Conservation (phyloP, 257 asterid species). For the Voacanga thouarsii region DNA sequence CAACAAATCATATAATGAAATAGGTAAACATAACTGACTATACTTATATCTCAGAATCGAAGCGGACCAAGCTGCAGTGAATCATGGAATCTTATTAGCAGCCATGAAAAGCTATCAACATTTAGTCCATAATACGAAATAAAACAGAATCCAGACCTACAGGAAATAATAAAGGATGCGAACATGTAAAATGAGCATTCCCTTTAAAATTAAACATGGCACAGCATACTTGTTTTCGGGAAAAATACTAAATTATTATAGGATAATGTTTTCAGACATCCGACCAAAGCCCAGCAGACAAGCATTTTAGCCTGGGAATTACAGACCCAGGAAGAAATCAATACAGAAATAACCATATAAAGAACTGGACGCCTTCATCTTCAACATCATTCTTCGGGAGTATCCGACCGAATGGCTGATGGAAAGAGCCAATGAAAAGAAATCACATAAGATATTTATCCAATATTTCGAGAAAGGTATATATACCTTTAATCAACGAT, state of each 20-base stretch:
- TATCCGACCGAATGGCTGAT: conserved; percentile 39
- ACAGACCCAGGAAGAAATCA: not conserved
- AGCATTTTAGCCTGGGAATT: not conserved
- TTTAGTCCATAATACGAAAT: no score
- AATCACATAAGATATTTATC: not conserved
- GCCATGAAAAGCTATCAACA: no score
- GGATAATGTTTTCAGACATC: not conserved
- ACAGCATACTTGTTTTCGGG: not conserved
- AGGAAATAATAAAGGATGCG: no score
- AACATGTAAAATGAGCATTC: not conserved
- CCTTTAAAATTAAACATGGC: not conserved
- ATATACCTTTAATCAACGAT: not conserved
- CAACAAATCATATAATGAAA: not conserved
- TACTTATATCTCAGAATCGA: no score
- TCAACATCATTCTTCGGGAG: conserved; percentile 26
- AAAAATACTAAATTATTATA: no score
- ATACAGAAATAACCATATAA: not conserved
- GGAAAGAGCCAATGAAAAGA: not conserved
- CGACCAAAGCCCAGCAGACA: not conserved
- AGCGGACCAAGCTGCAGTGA: no score
- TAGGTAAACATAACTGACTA: no score
- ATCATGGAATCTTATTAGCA: no score
- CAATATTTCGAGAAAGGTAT: not conserved
- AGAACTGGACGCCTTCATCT: not conserved
- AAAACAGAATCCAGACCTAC: not conserved